Conservation (phyloP, 345 rosid species). For the Combretum micranthum region DNA sequence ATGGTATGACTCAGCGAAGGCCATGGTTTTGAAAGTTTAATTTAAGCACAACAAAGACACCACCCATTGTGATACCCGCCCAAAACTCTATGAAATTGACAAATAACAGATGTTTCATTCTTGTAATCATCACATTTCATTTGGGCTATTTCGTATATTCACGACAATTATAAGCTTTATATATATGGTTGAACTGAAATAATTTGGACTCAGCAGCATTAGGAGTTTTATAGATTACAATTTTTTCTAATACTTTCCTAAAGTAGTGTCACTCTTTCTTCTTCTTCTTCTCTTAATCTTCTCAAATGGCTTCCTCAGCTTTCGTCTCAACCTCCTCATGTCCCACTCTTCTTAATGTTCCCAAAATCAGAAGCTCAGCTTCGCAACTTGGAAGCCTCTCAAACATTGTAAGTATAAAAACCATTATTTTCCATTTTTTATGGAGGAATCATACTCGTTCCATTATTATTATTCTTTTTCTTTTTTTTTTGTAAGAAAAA, state of each 20-base stretch:
- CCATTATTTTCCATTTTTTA: background rate
- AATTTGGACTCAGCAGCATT: background rate
- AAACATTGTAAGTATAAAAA: constrained; percentile 1
- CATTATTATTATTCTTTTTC: background rate
- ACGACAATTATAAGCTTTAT: background rate
- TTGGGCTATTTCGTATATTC: background rate
- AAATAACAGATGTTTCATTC: background rate
- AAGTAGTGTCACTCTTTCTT: background rate
- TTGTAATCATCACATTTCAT: constrained; percentile 3
- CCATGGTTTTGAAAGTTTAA: constrained; percentile 4
- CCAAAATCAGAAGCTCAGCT: background rate
- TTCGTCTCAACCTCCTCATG: constrained; percentile 2
- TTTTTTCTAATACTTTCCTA: background rate
- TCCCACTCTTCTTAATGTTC: background rate
- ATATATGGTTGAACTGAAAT: background rate
- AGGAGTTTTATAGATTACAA: background rate
- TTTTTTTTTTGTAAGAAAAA: background rate
- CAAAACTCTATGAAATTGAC: background rate
- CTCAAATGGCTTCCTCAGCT: constrained; percentile 2
- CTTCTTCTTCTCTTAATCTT: no score
- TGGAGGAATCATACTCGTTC: background rate
- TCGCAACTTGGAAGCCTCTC: constrained; percentile 7
- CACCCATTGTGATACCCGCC: constrained; percentile 6
- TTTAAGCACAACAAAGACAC: background rate
- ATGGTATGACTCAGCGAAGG: no score